Evolutionary conservation across 2,329 filamentous ascomycete genomes (phyloP).

Genomic region (Zelopaecilomyces penicillatus): DNA sequence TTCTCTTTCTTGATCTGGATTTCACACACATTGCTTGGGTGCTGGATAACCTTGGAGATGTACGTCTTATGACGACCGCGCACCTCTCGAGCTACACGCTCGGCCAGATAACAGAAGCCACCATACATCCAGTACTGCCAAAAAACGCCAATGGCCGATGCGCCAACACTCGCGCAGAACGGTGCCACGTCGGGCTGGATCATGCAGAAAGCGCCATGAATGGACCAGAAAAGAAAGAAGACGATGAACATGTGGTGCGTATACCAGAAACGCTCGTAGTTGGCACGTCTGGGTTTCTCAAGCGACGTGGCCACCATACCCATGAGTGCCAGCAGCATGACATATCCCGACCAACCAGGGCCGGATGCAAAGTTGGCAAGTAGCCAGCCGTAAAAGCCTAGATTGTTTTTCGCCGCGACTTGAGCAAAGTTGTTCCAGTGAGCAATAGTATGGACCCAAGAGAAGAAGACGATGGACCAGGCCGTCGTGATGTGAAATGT

Average conservation of each 20-base stretch:
- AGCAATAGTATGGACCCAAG: conserved; percentile 76
- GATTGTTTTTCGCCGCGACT: conserved; percentile 63
- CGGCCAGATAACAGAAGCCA: conserved; percentile 71
- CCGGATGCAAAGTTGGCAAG: conserved; percentile 70
- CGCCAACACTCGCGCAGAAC: conserved; percentile 62
- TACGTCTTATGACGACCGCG: conserved; percentile 76
- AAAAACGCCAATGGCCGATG: conserved; percentile 64
- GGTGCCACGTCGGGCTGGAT: conserved; percentile 76
- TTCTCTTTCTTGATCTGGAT: conserved; percentile 89
- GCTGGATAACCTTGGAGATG: conserved; percentile 82
- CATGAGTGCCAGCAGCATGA: conserved; percentile 73
- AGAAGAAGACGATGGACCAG: conserved; percentile 84
- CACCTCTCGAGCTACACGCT: conserved; percentile 69
- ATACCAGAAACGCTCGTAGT: conserved; percentile 88
- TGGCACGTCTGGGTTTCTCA: conserved; percentile 68
- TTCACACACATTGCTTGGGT: conserved; percentile 81
- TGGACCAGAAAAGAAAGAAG: conserved; percentile 87
- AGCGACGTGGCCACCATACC: conserved; percentile 70
- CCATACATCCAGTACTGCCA: conserved; percentile 89
- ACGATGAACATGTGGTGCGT: conserved; percentile 81
- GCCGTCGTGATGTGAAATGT: conserved; percentile 79
- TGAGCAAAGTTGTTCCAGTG: conserved; percentile 84
- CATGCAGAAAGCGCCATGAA: conserved; percentile 86
- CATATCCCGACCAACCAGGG: conserved; percentile 77
- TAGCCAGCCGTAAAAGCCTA: conserved; percentile 71